Evolutionary conservation across 2,329 filamentous ascomycete genomes (phyloP).

Genomic region (Ceratocystis colombiana): DNA sequence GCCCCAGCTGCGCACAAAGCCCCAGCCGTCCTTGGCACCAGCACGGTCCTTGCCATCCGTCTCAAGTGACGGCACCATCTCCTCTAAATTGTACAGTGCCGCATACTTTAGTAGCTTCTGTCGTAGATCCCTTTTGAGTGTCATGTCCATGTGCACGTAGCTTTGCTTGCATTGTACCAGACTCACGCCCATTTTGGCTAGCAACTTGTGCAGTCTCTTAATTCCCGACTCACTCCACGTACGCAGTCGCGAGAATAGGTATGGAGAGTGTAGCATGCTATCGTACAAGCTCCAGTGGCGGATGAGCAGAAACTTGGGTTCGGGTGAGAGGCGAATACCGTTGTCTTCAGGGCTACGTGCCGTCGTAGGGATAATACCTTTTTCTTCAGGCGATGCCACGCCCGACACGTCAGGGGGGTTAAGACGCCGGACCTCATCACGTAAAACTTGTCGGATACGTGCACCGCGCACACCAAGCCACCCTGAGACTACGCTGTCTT

Average conservation of each 20-base stretch:
- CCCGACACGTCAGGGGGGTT: conserved; percentile 61
- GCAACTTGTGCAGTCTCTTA: conserved; percentile 81
- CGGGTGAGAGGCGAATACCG: conserved; percentile 82
- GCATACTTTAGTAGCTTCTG: conserved; percentile 84
- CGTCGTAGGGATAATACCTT: conserved; percentile 79
- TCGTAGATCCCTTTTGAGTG: conserved; percentile 78
- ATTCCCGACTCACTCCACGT: conserved; percentile 88
- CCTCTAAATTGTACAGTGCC: conserved; percentile 85
- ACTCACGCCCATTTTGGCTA: conserved; percentile 97
- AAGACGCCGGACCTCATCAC: conserved; percentile 86
- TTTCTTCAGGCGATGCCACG: conserved; percentile 51
- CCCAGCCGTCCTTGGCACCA: conserved; percentile 82
- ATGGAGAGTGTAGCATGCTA: conserved; percentile 95
- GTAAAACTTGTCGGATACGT: conserved; percentile 71
- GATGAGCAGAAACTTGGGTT: conserved; percentile 85
- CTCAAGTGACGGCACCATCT: conserved; percentile 72
- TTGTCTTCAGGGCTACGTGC: conserved; percentile 83
- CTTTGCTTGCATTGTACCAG: conserved; percentile 87
- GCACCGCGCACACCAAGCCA: conserved; percentile 78
- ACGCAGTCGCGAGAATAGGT: conserved; percentile 80
- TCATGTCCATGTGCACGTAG: conserved; percentile 98
- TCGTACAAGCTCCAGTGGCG: conserved; percentile 97
- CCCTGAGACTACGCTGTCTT: conserved; percentile 51
- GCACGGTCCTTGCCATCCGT: conserved; percentile 59
- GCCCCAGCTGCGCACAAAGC: conserved; percentile 93